These are phyloP conservation scores for Elaeis guineensis DNA, from an alignment of 176 grass and related monocot genomes.

Conservation along the genomic window DNA sequence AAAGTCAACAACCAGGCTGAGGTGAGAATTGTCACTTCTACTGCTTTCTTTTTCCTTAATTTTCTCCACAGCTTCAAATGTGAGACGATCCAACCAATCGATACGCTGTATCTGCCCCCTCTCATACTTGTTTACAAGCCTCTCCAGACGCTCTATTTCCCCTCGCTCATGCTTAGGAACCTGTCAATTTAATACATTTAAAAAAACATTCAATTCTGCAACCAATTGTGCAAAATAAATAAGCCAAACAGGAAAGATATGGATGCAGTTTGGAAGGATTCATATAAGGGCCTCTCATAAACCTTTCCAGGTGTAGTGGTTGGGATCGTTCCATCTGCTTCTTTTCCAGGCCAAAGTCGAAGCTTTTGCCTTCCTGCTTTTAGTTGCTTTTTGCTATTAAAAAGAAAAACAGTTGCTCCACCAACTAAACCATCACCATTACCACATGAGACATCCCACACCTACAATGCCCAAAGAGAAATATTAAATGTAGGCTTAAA, in stretches of 20 bases:
- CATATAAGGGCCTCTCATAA: constrained; percentile 4
- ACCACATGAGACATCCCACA: constrained; percentile 69
- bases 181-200: constrained; percentile 18
- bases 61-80: constrained; percentile 76
- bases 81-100: constrained; percentile 86
- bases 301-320: constrained; percentile 90
- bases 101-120: constrained; percentile 88
- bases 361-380: constrained; percentile 85
- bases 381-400: constrained; percentile 84
- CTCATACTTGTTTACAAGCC: constrained; percentile 92
- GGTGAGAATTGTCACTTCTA: constrained; percentile 51
- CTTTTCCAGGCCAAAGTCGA: constrained; percentile 59
- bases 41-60: constrained; percentile 60
- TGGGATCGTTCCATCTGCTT: constrained; percentile 83
- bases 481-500: neutral
- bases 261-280: neutral
- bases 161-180: constrained; percentile 79
- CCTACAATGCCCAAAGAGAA: constrained; percentile 30
- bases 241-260: too few relatives aligned
- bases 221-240: too few relatives aligned
- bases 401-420: constrained; percentile 76
- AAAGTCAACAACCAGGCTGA: constrained; percentile 74
- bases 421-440: constrained; percentile 45
- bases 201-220: too few relatives aligned
- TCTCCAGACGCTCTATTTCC: constrained; percentile 82